Percentiles rank a stretch among this genome's conserved stretches.
Conservation (phyloP, 169 alveolate species). For the Cyclospora cayetanensis region DNA sequence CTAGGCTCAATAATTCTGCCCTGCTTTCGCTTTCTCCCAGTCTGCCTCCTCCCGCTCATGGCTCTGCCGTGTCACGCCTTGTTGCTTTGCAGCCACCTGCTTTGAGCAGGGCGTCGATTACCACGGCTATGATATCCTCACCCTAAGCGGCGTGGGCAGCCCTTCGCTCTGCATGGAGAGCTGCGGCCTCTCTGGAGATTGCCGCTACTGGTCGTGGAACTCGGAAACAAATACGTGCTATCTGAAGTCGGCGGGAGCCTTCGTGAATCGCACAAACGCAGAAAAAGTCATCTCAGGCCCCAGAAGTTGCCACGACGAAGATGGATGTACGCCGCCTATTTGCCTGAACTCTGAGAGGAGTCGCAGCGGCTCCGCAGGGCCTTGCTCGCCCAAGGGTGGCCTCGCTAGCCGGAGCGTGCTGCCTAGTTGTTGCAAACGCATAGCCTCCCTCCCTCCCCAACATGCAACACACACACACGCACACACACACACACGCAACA, state of each 20-base stretch:
- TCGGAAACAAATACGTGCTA: background rate
- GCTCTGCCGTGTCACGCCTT: background rate
- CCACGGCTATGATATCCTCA: background rate
- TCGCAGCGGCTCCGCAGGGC: too few species aligned
- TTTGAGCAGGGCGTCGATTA: background rate
- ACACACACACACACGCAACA: too few species aligned
- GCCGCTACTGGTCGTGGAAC: constrained; percentile 39
- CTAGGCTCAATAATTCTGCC: too few species aligned
- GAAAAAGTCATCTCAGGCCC: background rate
- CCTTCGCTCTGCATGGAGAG: constrained; percentile 9
- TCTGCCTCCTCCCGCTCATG: background rate
- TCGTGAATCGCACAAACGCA: background rate
- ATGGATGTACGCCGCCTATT: background rate
- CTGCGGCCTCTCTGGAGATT: background rate
- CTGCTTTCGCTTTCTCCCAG: background rate
- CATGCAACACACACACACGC: too few species aligned
- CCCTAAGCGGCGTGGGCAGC: background rate
- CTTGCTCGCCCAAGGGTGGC: too few species aligned
- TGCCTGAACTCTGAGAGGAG: background rate
- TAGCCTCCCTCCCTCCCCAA: too few species aligned
- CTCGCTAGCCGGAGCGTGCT: too few species aligned
- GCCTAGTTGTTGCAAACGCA: too few species aligned
- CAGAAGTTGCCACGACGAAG: background rate
- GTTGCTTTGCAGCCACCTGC: constrained; percentile 8
- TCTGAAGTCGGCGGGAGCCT: background rate